These are phyloP conservation scores for Murraya paniculata DNA, from an alignment of 345 rosid species.

Conservation along the genomic window DNA sequence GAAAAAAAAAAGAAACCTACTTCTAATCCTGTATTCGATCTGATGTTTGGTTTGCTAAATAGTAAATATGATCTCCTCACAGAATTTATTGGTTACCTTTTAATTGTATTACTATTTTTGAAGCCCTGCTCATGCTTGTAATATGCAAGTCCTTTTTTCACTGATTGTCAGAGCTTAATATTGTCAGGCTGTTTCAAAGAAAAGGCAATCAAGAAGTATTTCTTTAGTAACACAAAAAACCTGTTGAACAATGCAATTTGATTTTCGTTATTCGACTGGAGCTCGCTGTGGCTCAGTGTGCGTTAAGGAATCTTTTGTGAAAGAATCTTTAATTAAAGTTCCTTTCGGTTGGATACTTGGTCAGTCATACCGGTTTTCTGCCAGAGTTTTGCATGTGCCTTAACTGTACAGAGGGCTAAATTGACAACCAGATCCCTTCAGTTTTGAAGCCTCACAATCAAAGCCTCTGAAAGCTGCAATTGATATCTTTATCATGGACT, in stretches of 20 bases:
- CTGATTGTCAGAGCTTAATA: constrained; percentile 13
- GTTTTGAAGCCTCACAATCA: background rate
- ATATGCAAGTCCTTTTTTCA: background rate
- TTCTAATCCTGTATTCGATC: background rate
- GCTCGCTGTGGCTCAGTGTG: background rate
- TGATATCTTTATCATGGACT: background rate
- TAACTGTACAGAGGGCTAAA: background rate
- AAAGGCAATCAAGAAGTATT: constrained; percentile 39
- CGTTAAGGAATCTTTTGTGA: background rate
- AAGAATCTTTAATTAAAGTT: background rate
- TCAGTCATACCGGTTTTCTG: background rate
- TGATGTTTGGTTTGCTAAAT: background rate
- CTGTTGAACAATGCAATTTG: constrained; percentile 11
- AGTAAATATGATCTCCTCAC: background rate
- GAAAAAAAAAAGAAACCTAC: background rate
- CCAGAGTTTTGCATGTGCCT: background rate
- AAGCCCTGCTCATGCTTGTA: background rate
- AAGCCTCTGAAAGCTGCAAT: background rate
- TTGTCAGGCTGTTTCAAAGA: constrained; percentile 45
- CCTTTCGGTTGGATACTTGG: background rate
- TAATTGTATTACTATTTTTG: background rate
- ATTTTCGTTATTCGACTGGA: background rate
- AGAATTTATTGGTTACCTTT: background rate
- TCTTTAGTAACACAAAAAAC: constrained; percentile 37
- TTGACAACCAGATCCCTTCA: background rate